Evolutionary conservation across 1,139 yeast species (phyloP).

Genomic region (Saccharomyces hybrid): DNA sequence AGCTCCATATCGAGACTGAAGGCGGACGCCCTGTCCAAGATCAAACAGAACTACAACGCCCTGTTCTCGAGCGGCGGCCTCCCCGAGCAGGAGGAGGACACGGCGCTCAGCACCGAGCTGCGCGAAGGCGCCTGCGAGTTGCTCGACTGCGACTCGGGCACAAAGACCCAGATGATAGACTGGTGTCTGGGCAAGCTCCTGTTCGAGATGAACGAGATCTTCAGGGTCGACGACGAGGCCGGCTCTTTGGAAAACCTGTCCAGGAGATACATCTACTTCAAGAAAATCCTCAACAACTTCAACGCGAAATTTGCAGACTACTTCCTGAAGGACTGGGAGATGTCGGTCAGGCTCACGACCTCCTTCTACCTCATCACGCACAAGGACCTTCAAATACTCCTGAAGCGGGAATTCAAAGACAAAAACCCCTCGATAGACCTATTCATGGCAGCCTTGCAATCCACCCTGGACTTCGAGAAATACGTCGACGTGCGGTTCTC

Average conservation of each 20-base stretch:
- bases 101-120: constrained; percentile 25
- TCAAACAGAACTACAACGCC: constrained; percentile 62
- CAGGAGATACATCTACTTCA: constrained; percentile 74
- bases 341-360: constrained; percentile 51
- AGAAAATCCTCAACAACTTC: constrained; percentile 57
- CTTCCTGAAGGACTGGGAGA: constrained; percentile 70
- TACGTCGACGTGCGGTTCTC: constrained; percentile 53
- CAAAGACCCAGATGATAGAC: constrained; percentile 53
- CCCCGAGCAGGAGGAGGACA: constrained; percentile 1
- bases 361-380: constrained; percentile 64
- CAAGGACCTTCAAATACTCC: constrained; percentile 50
- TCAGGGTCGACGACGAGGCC: constrained; percentile 78
- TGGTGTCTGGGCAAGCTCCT: constrained; percentile 72
- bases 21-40: constrained; percentile 58
- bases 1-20: constrained; percentile 58
- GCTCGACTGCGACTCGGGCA: constrained; percentile 52
- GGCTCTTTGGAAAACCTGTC: constrained; percentile 83
- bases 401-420: constrained; percentile 33
- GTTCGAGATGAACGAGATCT: constrained; percentile 67
- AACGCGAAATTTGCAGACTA: constrained; percentile 43
- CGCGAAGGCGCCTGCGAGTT: constrained; percentile 55
- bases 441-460: constrained; percentile 52
- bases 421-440: constrained; percentile 40
- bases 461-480: constrained; percentile 72
- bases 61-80: constrained; percentile 16